These are phyloP conservation scores for Austroboletus rostrupii DNA, from an alignment of 1,284 basidiomycete genomes.

Conservation along the genomic window DNA sequence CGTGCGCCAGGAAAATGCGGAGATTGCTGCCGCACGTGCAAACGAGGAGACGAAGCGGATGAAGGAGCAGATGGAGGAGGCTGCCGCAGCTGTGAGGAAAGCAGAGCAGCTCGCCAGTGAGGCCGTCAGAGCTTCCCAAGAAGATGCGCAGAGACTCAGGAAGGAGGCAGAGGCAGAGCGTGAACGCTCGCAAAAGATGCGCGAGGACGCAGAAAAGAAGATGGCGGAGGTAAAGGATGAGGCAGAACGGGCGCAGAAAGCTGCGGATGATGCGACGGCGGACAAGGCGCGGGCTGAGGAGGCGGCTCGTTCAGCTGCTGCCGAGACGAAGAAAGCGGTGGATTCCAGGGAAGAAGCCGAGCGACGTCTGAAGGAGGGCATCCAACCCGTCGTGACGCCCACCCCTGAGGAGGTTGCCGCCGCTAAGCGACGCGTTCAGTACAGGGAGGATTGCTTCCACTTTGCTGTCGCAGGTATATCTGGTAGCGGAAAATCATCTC, in stretches of 20 bases:
- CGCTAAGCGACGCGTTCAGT: constrained; percentile 24
- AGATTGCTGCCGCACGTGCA: constrained; percentile 13
- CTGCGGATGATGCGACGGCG: constrained; percentile 22
- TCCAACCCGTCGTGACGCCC: constrained; percentile 30
- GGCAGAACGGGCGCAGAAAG: constrained; percentile 15
- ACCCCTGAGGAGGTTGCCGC: constrained; percentile 21
- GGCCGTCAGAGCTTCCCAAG: constrained; percentile 22
- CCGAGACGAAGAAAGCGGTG: constrained; percentile 23
- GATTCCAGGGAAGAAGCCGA: constrained; percentile 21
- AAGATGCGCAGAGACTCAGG: constrained; percentile 22
- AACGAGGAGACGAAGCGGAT: background rate
- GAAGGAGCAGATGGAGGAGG: background rate
- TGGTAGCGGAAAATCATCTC: constrained; percentile 36
- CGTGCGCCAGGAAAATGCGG: constrained; percentile 25
- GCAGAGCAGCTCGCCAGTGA: constrained; percentile 7
- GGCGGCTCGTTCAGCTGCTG: constrained; percentile 19
- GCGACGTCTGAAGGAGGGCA: constrained; percentile 23
- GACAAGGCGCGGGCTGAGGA: constrained; percentile 19
- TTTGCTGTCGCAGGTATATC: constrained; percentile 32
- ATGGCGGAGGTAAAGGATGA: constrained; percentile 21
- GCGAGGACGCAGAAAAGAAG: no score
- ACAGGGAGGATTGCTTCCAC: constrained; percentile 23
- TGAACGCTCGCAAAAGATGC: no score
- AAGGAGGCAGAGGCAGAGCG: background rate
- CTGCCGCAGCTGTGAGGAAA: background rate